Percentiles rank a stretch among this genome's conserved stretches.
These are phyloP conservation scores for Phytopythium oedochilum DNA, from an alignment of 352 stramenopile species.

Conservation along the genomic window DNA sequence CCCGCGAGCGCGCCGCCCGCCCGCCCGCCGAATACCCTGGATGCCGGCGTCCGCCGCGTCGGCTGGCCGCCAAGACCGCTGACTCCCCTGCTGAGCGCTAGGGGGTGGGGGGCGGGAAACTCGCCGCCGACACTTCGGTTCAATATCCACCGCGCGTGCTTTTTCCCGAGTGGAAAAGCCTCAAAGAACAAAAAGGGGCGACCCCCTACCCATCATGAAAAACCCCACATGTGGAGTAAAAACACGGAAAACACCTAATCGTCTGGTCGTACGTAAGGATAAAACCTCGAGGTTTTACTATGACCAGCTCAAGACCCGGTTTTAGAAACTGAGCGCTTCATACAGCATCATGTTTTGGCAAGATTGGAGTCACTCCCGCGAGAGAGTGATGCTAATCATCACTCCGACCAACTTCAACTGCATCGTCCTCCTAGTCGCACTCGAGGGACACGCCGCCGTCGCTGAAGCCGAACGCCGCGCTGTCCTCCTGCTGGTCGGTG, in stretches of 20 bases:
- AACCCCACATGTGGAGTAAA: neutral
- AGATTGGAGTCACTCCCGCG: too few species aligned
- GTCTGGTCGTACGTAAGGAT: too few species aligned
- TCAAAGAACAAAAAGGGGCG: neutral
- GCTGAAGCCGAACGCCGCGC: neutral
- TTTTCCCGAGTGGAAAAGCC: neutral
- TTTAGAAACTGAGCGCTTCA: too few species aligned
- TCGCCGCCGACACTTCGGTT: neutral
- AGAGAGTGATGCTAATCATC: too few species aligned
- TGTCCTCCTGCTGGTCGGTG: neutral
- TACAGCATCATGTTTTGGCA: too few species aligned
- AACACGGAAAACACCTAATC: neutral
- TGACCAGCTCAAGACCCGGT: too few species aligned
- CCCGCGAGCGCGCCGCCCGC: neutral
- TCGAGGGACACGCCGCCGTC: neutral
- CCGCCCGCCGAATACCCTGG: neutral
- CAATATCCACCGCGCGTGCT: neutral
- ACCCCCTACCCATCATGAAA: neutral
- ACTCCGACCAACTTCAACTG: neutral
- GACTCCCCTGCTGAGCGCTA: neutral
- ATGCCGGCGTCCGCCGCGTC: neutral
- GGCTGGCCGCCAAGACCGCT: neutral
- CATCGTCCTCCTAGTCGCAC: neutral
- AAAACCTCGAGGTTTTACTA: too few species aligned
- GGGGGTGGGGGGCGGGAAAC: neutral